A percentile compares a stretch with the other conserved stretches of the same genome.
These are phyloP conservation scores for Quercus phellos DNA, from an alignment of 331 rosid species.

Conservation along the genomic window DNA sequence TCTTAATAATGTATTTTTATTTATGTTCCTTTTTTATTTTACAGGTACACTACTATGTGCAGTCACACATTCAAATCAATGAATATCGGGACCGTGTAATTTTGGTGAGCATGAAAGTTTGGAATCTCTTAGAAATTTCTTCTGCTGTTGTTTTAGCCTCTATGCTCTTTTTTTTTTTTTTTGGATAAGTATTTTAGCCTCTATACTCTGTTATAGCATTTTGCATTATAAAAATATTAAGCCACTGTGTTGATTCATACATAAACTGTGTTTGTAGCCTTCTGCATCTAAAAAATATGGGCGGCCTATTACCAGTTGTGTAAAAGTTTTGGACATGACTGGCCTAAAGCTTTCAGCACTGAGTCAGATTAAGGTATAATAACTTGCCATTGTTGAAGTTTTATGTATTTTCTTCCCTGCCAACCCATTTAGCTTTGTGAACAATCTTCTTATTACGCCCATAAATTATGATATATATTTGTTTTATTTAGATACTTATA, in stretches of 20 bases:
- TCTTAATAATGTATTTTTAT: conserved; percentile 1
- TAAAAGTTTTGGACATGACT: conserved; percentile 93
- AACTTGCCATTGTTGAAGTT: background rate
- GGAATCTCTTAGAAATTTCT: conserved; percentile 6
- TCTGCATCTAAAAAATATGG: conserved; percentile 74
- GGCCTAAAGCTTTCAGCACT: conserved; percentile 89
- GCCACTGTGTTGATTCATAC: conserved; percentile 13
- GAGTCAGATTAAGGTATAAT: conserved; percentile 72
- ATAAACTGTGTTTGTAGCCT: conserved; percentile 48
- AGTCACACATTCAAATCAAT: conserved; percentile 93
- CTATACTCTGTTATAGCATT: conserved; percentile 10
- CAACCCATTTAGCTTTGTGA: background rate
- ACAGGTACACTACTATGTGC: conserved; percentile 91
- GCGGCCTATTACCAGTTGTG: conserved; percentile 59
- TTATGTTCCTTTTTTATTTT: conserved; percentile 7
- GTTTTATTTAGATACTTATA: background rate
- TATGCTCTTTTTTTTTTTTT: background rate
- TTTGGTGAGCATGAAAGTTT: conserved; percentile 55
- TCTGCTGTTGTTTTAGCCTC: background rate
- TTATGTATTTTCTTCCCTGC: background rate
- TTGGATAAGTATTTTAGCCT: conserved; percentile 5
- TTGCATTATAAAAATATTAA: background rate
- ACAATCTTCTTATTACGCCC: background rate
- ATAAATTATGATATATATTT: background rate
- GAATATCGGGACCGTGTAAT: conserved; percentile 80